These are phyloP conservation scores for Hanseniaspora osmophila DNA, from an alignment of 805 yeast species.

Conservation along the genomic window DNA sequence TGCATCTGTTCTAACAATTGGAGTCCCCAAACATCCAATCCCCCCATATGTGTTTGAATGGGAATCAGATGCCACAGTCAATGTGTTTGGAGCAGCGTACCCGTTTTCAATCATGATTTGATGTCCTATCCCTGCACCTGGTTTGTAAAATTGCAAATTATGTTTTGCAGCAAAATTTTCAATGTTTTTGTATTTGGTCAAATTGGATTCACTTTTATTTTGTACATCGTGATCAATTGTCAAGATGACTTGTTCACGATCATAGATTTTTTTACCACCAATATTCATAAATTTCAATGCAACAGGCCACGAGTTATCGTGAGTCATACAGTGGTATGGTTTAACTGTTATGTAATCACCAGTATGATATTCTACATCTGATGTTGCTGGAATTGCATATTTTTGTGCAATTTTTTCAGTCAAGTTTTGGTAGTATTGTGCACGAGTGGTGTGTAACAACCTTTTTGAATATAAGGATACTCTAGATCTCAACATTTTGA, in stretches of 20 bases:
- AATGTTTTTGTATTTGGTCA: constrained; percentile 77
- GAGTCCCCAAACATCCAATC: constrained; percentile 88
- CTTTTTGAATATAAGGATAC: neutral
- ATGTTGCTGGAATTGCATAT: constrained; percentile 50
- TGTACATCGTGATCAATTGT: constrained; percentile 97
- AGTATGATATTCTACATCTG: constrained; percentile 54
- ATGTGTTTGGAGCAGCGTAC: constrained; percentile 84
- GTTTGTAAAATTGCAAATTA: constrained; percentile 93
- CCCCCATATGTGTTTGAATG: constrained; percentile 98
- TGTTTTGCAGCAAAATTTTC: constrained; percentile 80
- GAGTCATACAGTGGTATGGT: constrained; percentile 98
- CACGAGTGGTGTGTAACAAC: neutral
- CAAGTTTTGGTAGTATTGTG: constrained; percentile 47
- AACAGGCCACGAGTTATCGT: constrained; percentile 98
- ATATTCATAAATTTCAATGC: constrained; percentile 91
- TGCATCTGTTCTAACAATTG: constrained; percentile 96
- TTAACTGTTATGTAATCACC: constrained; percentile 92
- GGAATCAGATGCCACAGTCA: constrained; percentile 94
- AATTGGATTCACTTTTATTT: constrained; percentile 76
- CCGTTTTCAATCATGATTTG: constrained; percentile 99
- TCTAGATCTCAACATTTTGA: neutral
- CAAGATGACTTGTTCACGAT: constrained; percentile 85
- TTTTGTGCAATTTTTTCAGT: constrained; percentile 93
- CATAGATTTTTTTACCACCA: constrained; percentile 73
- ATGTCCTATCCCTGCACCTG: constrained; percentile 98